Base-by-base conservation (phyloP, 495 filamentous ascomycete species). In the Lepraria neglecta region DNA sequence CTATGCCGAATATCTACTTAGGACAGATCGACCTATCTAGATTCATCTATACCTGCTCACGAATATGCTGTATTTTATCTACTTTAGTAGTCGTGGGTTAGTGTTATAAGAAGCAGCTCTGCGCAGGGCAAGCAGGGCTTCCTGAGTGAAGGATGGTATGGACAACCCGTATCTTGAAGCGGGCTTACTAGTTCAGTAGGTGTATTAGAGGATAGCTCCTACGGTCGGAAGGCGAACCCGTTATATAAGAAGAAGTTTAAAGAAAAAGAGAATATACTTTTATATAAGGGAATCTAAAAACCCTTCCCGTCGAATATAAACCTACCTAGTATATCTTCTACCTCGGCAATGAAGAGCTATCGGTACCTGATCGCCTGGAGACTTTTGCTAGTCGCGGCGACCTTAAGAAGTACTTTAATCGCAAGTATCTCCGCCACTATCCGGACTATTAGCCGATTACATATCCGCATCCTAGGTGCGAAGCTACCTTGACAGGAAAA, bases 341-440 rank as follows among this genome's bases (percentile, higher is more conserved):
- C 31, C 51, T 62, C 45, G 53, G 42, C 21, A 52, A 58, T 46
- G 19, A 65, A 58, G 44, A 53, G n/a, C 55, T 65, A 30, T 40
- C 31, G 30, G 19, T 45, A 33, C 27, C 3, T 56, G 46, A 61
- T 44, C 24, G 43, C 35, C 33, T 62, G 15, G 52, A 45, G 42
- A n/a, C 52, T 31, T 65, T 65, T 30, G 12, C 30, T 15, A 55
- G 27, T 46, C 51, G 35, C 53, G 44, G 52, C 31, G 38, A 59
- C 58, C 43, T 65, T 35, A 65, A 65, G 28, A 65, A 62, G 59
- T 42, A 65, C 30, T 57, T 65, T 28, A 31, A 65, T 58, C 31
- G 33, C 15, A 65, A 65, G 27, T 45, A 65, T 53, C 59, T 65
- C 33, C 54, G 53, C 59, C 46, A 61, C 28, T 35, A 62, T 65